Base-by-base conservation (phyloP, 1,284 basidiomycete species). In the Xerocomus minutiporus region DNA sequence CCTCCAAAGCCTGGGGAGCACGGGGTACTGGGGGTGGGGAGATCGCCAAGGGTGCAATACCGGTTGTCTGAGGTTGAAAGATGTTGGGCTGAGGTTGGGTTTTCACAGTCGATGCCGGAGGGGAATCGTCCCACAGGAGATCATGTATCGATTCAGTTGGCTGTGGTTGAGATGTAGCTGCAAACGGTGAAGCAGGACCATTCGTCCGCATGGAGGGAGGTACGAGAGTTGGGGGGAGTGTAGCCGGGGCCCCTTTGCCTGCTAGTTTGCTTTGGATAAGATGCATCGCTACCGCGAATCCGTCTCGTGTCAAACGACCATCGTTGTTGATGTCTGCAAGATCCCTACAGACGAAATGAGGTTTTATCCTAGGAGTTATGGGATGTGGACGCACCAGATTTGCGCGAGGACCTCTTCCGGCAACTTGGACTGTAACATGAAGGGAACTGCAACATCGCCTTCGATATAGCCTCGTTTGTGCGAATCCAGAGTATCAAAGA, bases 241-340 rank as follows among this genome's bases (percentile, higher is more conserved):
- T 71, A 0, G 76, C 57, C 0, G 97, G 97, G 25, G 96, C 71
- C 1, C 91, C 86, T 57, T 84, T 84, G n/a, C 96, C 96, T 1
- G 83, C 79, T 2, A 98, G 74, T 68, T 88, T 93, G 61, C 81
- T 81, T 69, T 93, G 91, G 65, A 99, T 98, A 45, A 99, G 80
- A 71, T 96, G 84, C 86, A 97, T 88, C 3, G 95, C 97, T 40
- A 99, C 88, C 3, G 97, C 96, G 70, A 99, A 99, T 28, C 95
- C 93, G 55, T 98, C 96, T 50, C 86, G 82, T 23, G 87, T 93
- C 39, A 99, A 79, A 46, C 80, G 82, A 5, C 97, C 97, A 58
- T 94, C 88, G 58, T 91, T 90, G 50, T 89, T 85, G 36, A 98
- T 80, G 66, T 99, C 97, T 25, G 95, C 80, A 15, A 99, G 81